A percentile compares a stretch with the other conserved stretches of the same genome.
Conservation (phyloP, 441 rosid species). For the Breynia disticha region DNA sequence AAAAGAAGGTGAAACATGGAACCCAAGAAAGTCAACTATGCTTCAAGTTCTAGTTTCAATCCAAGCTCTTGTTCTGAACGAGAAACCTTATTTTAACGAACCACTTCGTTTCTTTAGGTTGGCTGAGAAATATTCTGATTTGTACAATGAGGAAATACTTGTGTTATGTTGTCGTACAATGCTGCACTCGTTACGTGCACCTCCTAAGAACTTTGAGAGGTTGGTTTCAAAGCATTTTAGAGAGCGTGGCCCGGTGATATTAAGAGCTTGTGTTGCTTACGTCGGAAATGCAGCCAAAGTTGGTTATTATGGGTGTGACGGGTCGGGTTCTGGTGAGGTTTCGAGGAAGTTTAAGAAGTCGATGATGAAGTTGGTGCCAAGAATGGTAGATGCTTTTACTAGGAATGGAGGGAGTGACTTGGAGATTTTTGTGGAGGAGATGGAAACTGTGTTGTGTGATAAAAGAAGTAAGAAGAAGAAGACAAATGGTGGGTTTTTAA, state of each 20-base stretch:
- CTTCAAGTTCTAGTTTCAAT: conserved; percentile 44
- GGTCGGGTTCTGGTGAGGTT: conserved; percentile 1
- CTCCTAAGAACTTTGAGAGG: conserved; percentile 36
- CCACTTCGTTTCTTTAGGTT: conserved; percentile 22
- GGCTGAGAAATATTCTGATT: conserved; percentile 22
- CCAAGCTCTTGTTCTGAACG: conserved; percentile 50
- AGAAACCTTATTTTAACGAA: conserved; percentile 41
- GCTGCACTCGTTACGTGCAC: conserved; percentile 19
- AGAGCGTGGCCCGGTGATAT: conserved; percentile 19
- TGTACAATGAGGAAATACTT: conserved; percentile 32
- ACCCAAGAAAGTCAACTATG: conserved; percentile 31
- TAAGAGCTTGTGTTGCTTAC: conserved; percentile 32
- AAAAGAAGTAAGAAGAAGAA: neutral
- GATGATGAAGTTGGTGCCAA: conserved; percentile 22
- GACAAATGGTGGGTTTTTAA: conserved; percentile 12
- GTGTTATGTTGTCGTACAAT: conserved; percentile 27
- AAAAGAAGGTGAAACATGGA: conserved; percentile 35
- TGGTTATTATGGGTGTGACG: conserved; percentile 19
- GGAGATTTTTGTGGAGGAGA: conserved; percentile 16
- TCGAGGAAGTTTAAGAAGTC: conserved; percentile 23
- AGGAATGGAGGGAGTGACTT: conserved; percentile 25
- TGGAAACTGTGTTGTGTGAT: conserved; percentile 7
- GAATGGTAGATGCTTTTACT: conserved; percentile 16
- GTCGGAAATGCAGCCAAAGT: conserved; percentile 19
- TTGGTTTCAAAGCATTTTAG: conserved; percentile 29